Evolutionary conservation across 1,139 yeast genomes (phyloP), one percentile per base, ranked within the genome.

Genomic region (Arxiozyma telluris): DNA sequence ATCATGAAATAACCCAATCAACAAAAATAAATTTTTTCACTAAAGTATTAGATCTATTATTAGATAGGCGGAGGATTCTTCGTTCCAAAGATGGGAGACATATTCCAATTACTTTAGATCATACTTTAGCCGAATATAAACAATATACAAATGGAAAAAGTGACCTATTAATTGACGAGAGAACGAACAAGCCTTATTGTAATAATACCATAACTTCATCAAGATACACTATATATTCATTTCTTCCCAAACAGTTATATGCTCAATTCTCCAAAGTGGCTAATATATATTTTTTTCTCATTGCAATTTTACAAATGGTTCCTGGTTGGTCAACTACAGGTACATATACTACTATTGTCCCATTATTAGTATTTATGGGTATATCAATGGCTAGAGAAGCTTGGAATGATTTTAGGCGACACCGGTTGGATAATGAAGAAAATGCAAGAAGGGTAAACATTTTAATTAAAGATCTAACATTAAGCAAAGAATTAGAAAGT

Each of bases 251-350:
- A 58, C 98, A 93, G 65, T 68, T 93, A 49, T 78, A 81, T 58
- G 96, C 95, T 1, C 98, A 93, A 68, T 91, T 93, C 64, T 88
- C 96, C 21, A 93, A 90, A 67, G 67, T 93, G 49, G 98, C 98
- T 20, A 93, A 93, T 65, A 77, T 93, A 61, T 77, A 90, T 69
- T 90, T 93, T 70, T 71, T 93, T 79, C 76, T 82, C 11, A 94
- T 93, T 25, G 91, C 98, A 2, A 87, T 93, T 57, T 75, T 91
- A 77, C 98, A 93, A 67, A 84, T 91, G 94, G 85, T 93, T 53
- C 98, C 98, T 0, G 82, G 91, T 1, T 93, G 97, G 97, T 89
- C 97, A 3, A 90, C 98, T 3, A 93, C 98, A 0, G 98, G 98
- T 57, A 86, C 89, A n/a, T 89, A 82, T 67, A 93, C 98, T 2